These are phyloP conservation scores for Colletotrichum musicola DNA, from an alignment of 2,329 filamentous ascomycete genomes.

Conservation along the genomic window DNA sequence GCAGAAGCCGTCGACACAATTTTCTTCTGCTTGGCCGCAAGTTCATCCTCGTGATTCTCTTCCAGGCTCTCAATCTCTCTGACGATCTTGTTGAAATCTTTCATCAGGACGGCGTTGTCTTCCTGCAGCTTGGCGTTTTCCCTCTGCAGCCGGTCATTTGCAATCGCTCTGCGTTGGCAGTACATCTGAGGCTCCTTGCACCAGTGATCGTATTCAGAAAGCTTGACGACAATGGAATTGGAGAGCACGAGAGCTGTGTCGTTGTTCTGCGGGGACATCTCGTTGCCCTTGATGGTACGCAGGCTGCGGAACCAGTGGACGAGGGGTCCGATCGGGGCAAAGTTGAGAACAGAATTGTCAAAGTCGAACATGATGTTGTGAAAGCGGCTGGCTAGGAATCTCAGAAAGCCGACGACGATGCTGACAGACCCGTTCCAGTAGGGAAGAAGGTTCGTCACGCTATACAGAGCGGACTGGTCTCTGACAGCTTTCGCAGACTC, in stretches of 20 bases:
- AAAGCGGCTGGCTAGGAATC: neutral
- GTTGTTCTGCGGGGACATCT: no score
- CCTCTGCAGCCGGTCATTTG: no score
- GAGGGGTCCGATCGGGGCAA: neutral
- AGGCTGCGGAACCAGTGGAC: no score
- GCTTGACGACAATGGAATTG: neutral
- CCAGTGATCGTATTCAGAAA: neutral
- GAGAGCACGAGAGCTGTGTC: no score
- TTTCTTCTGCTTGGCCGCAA: no score
- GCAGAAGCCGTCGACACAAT: neutral
- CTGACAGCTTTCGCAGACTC: neutral
- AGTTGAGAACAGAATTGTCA: neutral
- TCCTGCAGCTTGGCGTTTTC: neutral
- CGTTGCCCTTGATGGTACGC: no score
- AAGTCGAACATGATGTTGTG: constrained; percentile 4
- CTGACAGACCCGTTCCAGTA: neutral
- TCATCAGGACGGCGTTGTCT: neutral
- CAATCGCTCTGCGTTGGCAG: neutral
- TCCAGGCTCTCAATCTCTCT: neutral
- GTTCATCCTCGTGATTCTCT: neutral
- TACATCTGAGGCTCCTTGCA: neutral
- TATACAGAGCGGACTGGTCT: neutral
- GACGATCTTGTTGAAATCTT: neutral
- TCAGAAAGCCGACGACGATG: neutral
- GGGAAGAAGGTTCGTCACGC: neutral